phyloP scores from a whole-genome alignment of 2,329 filamentous ascomycete genomes.

The Aspergillus ochraceoroseus region DNA sequence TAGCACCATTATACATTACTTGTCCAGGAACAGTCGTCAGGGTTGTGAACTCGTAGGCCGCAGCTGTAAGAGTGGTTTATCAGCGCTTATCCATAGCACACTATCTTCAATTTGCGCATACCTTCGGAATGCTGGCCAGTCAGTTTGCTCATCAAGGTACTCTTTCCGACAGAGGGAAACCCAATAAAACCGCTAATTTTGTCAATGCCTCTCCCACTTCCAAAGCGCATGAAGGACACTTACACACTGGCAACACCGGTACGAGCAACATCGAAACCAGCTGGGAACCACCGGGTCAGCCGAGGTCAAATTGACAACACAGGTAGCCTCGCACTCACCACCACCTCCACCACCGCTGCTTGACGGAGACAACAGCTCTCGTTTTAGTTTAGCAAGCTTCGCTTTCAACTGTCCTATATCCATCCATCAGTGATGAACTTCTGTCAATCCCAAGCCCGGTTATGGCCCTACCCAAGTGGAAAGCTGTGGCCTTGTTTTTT shows the following conservation, averaged over 20 bases:
- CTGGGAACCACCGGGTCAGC: slow-evolving; percentile 31
- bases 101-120: slow-evolving; percentile 70
- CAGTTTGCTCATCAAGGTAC: slow-evolving; percentile 89
- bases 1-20: slow-evolving; percentile 92
- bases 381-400: slow-evolving; percentile 95
- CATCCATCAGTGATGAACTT: slow-evolving; percentile 20
- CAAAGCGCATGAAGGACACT: slow-evolving; percentile 26
- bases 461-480: slow-evolving; percentile 63
- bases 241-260: slow-evolving; percentile 91
- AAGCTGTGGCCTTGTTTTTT: slow-evolving; percentile 94
- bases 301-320: slow-evolving; percentile 5
- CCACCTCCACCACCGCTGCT: slow-evolving; percentile 76
- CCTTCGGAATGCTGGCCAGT: slow-evolving; percentile 94
- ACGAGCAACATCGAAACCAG: slow-evolving; percentile 94
- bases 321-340: slow-evolving; percentile 32
- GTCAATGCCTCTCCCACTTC: slow-evolving; percentile 16
- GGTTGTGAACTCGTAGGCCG: slow-evolving; percentile 98
- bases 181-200: slow-evolving; percentile 73
- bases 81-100: slow-evolving; percentile 70
- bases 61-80: slow-evolving; percentile 49
- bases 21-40: slow-evolving; percentile 95
- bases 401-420: slow-evolving; percentile 76
- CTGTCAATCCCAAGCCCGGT: neutral
- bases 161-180: slow-evolving; percentile 97
- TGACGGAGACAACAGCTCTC: slow-evolving; percentile 82